Evolutionary conservation across 2,329 filamentous ascomycete genomes (phyloP).

Genomic region (Xylogone sp.): DNA sequence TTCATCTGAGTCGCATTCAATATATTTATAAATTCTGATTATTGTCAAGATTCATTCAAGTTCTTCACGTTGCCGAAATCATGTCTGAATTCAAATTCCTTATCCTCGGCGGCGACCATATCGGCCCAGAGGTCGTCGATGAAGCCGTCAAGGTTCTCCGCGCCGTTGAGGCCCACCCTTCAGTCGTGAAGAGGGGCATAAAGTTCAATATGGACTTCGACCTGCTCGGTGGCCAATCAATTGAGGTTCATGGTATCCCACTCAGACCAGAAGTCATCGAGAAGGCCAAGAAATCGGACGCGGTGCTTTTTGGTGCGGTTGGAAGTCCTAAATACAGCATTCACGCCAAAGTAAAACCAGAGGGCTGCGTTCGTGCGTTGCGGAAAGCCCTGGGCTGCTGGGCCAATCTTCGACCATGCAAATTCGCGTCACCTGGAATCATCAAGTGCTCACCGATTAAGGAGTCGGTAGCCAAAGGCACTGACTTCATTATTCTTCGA

Average conservation of each 20-base stretch:
- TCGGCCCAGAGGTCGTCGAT: constrained; percentile 42
- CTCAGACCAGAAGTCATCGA: constrained; percentile 77
- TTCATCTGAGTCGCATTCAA: not conserved
- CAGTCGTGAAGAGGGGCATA: not conserved
- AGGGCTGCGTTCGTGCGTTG: constrained; percentile 81
- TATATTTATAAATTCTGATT: not conserved
- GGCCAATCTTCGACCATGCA: constrained; percentile 85
- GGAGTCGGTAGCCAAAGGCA: constrained; percentile 74
- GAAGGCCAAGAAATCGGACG: constrained; percentile 77
- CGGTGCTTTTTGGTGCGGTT: constrained; percentile 84
- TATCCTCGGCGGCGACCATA: constrained; percentile 42
- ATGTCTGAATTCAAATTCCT: constrained; percentile 24
- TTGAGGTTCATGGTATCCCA: constrained; percentile 71
- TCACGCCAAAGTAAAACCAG: constrained; percentile 73
- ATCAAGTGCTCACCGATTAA: constrained; percentile 82
- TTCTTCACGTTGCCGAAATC: not conserved
- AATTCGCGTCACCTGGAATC: constrained; percentile 51
- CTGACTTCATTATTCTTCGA: constrained; percentile 85
- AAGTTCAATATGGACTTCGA: not conserved
- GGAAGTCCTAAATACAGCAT: constrained; percentile 88
- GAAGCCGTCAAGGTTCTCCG: constrained; percentile 45
- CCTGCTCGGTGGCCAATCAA: constrained; percentile 53
- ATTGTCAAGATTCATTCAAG: not conserved
- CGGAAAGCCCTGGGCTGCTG: constrained; percentile 89
- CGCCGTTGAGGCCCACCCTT: constrained; percentile 23